Base-by-base conservation (phyloP, 306 rosid species). In the Trifolium pratense region DNA sequence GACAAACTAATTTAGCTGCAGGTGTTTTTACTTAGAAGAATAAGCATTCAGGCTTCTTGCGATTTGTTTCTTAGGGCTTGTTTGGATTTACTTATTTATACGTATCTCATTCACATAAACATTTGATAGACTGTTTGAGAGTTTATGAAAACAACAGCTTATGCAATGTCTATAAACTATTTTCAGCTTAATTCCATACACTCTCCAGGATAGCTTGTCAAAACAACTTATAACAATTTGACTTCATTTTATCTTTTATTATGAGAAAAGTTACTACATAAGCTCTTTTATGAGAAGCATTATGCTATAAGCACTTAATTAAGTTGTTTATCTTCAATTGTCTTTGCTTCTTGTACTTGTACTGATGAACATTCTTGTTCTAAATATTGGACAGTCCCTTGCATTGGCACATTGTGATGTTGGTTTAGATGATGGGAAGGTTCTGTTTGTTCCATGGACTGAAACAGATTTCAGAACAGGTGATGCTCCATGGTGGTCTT, bases 391-490 rank as follows among this genome's bases (percentile, higher is more conserved):
- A 77, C 96, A 90, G 96, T 90, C 96, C 70, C 74, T 90, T 74
- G 93, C 96, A 16, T 75, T 91, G 87, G 96, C 89, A 9, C 96
- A 90, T 73, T 86, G 87, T 68, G 96, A 90, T 78, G 9, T 83
- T 59, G 93, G 88, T 74, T 4, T 83, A 16, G 96, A 87, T 39
- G 87, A 85, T 12, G 97, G 97, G 69, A 91, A 91, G 87, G 96
- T 89, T 0, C 56, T 88, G 75, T 91, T 91, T 74, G 97, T 91
- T 53, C 97, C 91, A 13, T 91, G 97, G 97, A 87, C 83, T 46
- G 97, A 91, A 88, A 91, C 97, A 1, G 97, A 91, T 70, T 91
- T 91, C 86, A 91, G 97, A 88, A 91, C 96, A 40, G 97, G 93
- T 43, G 96, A 86, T 0, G 79, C 73, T 82, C 97, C 97, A 76